Evolutionary conservation across 2,329 filamentous ascomycete genomes (phyloP).

Genomic region (Lachnellula arida): DNA sequence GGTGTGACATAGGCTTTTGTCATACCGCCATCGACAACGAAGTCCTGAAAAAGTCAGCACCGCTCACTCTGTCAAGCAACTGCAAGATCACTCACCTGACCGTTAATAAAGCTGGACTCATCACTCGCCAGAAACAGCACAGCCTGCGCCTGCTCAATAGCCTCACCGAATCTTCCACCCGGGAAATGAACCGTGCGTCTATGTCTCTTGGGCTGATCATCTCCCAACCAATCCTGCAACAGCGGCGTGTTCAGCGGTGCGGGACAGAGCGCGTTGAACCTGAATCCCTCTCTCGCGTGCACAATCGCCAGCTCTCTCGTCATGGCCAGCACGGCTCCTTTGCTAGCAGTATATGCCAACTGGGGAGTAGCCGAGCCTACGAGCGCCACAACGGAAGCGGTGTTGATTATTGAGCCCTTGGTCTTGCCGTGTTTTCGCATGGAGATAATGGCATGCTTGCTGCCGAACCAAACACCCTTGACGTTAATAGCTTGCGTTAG

Average conservation of each 20-base stretch:
- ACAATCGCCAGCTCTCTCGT: constrained; percentile 71
- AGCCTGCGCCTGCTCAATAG: constrained; percentile 71
- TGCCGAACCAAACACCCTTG: constrained; percentile 74
- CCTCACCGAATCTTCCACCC: constrained; percentile 69
- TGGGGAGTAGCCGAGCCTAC: constrained; percentile 69
- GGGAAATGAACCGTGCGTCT: constrained; percentile 74
- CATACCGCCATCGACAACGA: constrained; percentile 95
- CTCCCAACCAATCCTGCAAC: constrained; percentile 71
- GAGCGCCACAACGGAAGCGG: constrained; percentile 67
- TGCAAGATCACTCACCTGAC: constrained; percentile 41
- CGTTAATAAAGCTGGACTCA: constrained; percentile 71
- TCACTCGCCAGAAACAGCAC: constrained; percentile 72
- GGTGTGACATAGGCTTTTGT: constrained; percentile 81
- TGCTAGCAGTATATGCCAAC: constrained; percentile 71
- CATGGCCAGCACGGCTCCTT: constrained; percentile 70
- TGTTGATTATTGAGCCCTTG: constrained; percentile 68
- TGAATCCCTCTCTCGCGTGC: constrained; percentile 67
- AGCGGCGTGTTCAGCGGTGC: constrained; percentile 72
- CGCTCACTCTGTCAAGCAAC: not conserved
- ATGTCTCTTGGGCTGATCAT: constrained; percentile 63
- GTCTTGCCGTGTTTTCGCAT: constrained; percentile 64
- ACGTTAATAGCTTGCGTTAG: constrained; percentile 72
- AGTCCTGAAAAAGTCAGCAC: constrained; percentile 53
- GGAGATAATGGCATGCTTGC: constrained; percentile 66
- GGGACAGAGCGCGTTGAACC: constrained; percentile 71